phyloP scores from a whole-genome alignment of 202 grass and related monocot genomes.

The Saccharum hybrid region DNA sequence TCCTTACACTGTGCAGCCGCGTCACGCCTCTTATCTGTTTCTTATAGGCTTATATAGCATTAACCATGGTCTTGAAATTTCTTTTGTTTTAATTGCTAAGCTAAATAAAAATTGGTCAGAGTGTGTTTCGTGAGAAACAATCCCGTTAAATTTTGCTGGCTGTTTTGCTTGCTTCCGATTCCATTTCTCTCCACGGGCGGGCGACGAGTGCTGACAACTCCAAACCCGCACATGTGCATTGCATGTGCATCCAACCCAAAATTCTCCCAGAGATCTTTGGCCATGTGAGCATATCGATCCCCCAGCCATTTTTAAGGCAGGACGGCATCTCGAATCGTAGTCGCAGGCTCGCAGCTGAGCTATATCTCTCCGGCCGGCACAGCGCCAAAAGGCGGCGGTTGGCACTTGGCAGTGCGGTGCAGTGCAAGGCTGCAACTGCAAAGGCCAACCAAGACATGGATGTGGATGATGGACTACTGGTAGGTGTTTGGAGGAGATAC shows the following conservation, averaged over 20 bases:
- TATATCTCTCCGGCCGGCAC: not conserved
- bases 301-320: slow-evolving; percentile 22
- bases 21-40: no score
- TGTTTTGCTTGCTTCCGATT: not conserved
- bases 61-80: no score
- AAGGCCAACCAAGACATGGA: not conserved
- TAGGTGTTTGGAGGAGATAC: slow-evolving; percentile 23
- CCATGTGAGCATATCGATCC: slow-evolving; percentile 42
- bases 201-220: not conserved
- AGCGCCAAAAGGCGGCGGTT: slow-evolving; percentile 31
- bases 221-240: not conserved
- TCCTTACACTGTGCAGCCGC: no score
- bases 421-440: slow-evolving; percentile 5
- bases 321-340: not conserved
- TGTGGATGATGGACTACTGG: not conserved
- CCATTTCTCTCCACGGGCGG: not conserved
- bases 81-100: no score
- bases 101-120: no score
- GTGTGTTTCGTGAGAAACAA: not conserved
- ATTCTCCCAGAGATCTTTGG: not conserved
- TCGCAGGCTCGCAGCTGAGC: not conserved
- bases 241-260: not conserved
- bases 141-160: not conserved
- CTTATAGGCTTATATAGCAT: no score
- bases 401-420: slow-evolving; percentile 30